phyloP scores from a whole-genome alignment of 208 protist species.

The Endotrypanum monterogeii region DNA sequence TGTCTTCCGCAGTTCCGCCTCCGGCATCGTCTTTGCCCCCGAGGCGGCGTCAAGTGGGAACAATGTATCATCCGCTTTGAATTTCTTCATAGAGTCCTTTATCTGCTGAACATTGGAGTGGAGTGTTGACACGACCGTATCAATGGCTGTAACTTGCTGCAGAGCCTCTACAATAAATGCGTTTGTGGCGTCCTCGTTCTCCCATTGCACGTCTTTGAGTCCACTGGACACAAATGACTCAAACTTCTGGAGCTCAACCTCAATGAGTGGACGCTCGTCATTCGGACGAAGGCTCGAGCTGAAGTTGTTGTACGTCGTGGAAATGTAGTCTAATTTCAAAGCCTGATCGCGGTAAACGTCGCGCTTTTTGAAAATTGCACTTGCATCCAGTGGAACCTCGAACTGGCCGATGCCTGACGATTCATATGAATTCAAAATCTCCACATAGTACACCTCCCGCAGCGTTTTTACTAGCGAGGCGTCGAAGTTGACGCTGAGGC shows the following conservation, averaged over 20 bases:
- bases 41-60: conserved; percentile 86
- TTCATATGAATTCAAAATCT: conserved; percentile 92
- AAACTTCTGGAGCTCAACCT: conserved; percentile 87
- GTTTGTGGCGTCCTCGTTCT: conserved; percentile 86
- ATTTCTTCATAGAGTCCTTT: conserved; percentile 78
- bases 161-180: conserved; percentile 91
- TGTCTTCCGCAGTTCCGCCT: conserved; percentile 87
- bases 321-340: conserved; percentile 93
- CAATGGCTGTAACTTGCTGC: conserved; percentile 78
- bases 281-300: conserved; percentile 84
- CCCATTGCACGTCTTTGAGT: conserved; percentile 87
- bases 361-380: conserved; percentile 89
- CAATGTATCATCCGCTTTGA: conserved; percentile 73
- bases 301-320: conserved; percentile 95
- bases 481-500: conserved; percentile 96
- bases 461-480: conserved; percentile 94
- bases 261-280: conserved; percentile 93
- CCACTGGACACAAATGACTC: conserved; percentile 80
- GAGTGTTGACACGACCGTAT: conserved; percentile 83
- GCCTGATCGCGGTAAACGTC: conserved; percentile 92
- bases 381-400: conserved; percentile 82
- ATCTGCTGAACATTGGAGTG: conserved; percentile 91
- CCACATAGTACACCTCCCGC: conserved; percentile 96
- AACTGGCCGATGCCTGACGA: conserved; percentile 54
- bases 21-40: conserved; percentile 88